Percentiles rank a stretch among this genome's conserved stretches.
Evolutionary conservation across 2,329 filamentous ascomycete genomes (phyloP).

Genomic region (Colletotrichum liriopes): DNA sequence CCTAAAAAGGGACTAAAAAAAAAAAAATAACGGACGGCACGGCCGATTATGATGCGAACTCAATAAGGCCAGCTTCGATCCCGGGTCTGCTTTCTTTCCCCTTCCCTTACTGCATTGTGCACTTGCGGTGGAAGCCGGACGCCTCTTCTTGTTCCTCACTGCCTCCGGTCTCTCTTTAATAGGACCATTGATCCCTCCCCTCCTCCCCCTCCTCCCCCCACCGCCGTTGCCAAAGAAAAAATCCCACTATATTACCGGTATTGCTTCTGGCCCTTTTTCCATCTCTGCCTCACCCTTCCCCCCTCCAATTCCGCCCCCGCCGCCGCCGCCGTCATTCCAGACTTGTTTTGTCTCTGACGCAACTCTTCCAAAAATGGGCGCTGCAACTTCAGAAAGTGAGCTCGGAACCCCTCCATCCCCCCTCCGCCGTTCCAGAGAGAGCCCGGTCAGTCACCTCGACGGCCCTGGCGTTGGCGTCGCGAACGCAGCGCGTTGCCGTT

Average conservation of each 20-base stretch:
- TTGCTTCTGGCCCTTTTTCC: conserved; percentile 7
- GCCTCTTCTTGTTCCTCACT: conserved; percentile 5
- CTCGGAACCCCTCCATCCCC: conserved; percentile 10
- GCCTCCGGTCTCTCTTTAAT: neutral
- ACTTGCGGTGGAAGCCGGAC: conserved; percentile 27
- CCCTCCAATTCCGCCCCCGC: conserved; percentile 2
- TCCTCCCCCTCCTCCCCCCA: conserved; percentile 2
- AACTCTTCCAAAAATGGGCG: conserved; percentile 32
- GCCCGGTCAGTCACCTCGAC: neutral
- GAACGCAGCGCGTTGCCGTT: conserved; percentile 13
- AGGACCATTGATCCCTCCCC: conserved; percentile 3
- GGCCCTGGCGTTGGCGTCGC: neutral
- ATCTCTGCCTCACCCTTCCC: conserved; percentile 6
- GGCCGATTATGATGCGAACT: conserved; percentile 39
- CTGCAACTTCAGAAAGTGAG: conserved; percentile 39
- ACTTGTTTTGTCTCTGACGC: conserved; percentile 29
- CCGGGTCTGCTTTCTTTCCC: conserved; percentile 1
- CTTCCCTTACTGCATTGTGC: conserved; percentile 17
- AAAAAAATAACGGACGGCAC: conserved; percentile 28
- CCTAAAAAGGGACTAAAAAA: conserved; percentile 24
- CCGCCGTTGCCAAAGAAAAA: neutral
- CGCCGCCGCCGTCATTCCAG: conserved; percentile 27
- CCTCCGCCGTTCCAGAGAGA: neutral
- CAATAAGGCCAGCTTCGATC: conserved; percentile 29
- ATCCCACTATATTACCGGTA: conserved; percentile 22